These are phyloP conservation scores for Sordariomycetes sp. DNA, from an alignment of 2,329 filamentous ascomycete species.

Conservation along the genomic window DNA sequence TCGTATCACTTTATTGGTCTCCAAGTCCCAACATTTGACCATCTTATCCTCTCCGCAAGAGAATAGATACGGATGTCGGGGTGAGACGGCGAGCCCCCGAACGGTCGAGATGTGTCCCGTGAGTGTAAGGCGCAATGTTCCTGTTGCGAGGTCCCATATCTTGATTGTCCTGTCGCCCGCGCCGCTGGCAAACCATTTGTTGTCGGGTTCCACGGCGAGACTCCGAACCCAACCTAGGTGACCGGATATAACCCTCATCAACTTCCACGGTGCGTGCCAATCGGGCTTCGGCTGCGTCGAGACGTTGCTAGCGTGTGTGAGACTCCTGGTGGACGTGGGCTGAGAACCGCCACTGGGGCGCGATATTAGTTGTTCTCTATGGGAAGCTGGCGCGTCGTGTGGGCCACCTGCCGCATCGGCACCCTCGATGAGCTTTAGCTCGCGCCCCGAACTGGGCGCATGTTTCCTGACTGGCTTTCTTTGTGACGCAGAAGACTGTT, in stretches of 20 bases:
- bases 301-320: conserved; percentile 7
- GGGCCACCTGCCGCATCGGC: conserved; percentile 21
- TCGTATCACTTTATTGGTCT: conserved; percentile 98
- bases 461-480: neutral
- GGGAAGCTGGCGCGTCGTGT: conserved; percentile 20
- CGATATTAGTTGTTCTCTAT: neutral
- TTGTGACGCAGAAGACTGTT: conserved; percentile 31
- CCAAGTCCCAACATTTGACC: conserved; percentile 99
- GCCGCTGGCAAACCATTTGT: conserved; percentile 94
- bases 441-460: conserved; percentile 18
- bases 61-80: conserved; percentile 91
- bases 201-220: conserved; percentile 85
- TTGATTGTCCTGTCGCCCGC: conserved; percentile 96
- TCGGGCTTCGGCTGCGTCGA: conserved; percentile 53
- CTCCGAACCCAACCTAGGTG: conserved; percentile 90
- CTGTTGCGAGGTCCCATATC: conserved; percentile 92
- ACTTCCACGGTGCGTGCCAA: conserved; percentile 97
- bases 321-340: neutral
- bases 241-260: conserved; percentile 94
- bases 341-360: neutral
- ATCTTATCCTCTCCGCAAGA: conserved; percentile 98
- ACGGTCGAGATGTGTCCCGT: conserved; percentile 94
- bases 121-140: conserved; percentile 69
- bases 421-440: conserved; percentile 23
- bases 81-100: conserved; percentile 80